These are phyloP conservation scores for Durusdinium trenchii DNA, from an alignment of 73 alveolate genomes.

Conservation along the genomic window DNA sequence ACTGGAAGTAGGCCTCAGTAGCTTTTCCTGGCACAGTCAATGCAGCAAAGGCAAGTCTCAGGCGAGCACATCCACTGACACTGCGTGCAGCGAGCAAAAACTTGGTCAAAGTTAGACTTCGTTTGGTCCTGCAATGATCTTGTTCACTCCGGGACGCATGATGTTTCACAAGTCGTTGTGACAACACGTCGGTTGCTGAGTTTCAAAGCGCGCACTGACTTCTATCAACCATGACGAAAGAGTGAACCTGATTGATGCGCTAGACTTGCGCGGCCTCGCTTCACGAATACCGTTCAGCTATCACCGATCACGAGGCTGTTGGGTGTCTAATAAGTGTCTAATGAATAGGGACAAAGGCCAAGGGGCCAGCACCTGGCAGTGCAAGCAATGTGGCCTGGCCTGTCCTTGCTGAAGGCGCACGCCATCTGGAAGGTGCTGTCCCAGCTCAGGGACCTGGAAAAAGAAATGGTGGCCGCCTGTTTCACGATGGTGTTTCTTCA, in stretches of 20 bases:
- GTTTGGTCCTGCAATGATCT: not conserved
- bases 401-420: slow-evolving; percentile 90
- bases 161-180: not conserved
- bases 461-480: not conserved
- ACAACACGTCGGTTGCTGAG: not conserved
- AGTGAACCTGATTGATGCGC: no score
- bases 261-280: no score
- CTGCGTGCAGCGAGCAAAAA: slow-evolving; percentile 68
- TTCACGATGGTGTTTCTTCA: no score
- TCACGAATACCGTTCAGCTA: no score
- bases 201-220: no score
- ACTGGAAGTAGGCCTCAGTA: not conserved
- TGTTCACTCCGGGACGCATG: not conserved
- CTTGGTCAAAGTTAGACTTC: slow-evolving; percentile 39
- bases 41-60: not conserved
- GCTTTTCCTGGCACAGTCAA: not conserved
- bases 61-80: slow-evolving; percentile 72
- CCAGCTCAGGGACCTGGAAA: slow-evolving; percentile 60
- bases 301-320: no score
- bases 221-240: no score
- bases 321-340: no score
- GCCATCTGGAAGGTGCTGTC: slow-evolving; percentile 76
- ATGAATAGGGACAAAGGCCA: no score
- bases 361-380: no score
- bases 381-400: no score